Base-by-base conservation (phyloP, 1,284 basidiomycete species). In the Apiotrichum montevideense region DNA sequence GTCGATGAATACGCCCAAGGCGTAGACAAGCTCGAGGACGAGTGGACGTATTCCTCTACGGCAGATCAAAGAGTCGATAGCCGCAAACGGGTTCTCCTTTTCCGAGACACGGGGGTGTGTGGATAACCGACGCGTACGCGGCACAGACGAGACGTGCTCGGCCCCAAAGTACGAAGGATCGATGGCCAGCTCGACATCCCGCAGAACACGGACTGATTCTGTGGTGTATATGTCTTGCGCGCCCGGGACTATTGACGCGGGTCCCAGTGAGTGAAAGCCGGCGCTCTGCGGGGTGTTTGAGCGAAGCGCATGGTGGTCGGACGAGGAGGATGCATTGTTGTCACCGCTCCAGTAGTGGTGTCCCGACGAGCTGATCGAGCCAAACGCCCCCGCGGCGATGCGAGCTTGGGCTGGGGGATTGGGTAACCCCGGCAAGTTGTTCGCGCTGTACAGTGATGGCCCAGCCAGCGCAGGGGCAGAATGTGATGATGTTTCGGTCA, bases 111-210 rank as follows among this genome's bases (percentile, higher is more conserved):
- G 57, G 3, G 71, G 66, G 14, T 67, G 63, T 8, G 63, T 65
- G 5, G 69, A 71, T 50, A 71, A 55, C 14, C 65, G 45, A 13
- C 68, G 53, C 32, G 39, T 15, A 15, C 46, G 45, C 1, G 35
- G 9, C 1, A 33, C 8, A 4, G 56, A 32, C 8, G 57, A 39
- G 21, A 46, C 44, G 6, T 51, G 10, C 2, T 52, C 42, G 6
- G 57, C 48, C 34, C 59, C 64, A 10, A 68, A 46, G 14, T 65
- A 56, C 2, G 60, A 63, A 13, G 69, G 66, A 46, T 73, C 73
- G 9, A 74, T 54, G 0, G 73, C 73, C n/a, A 74, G 58, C 44
- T 74, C 73, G 33, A 73, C 71, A 52, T 73, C 70, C 5, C 64
- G 65, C 29, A 74, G 52, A 2, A 64, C 68, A 14, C 67, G 57